A percentile compares a stretch with the other conserved stretches of the same genome.
Conservation (phyloP, 2,329 filamentous ascomycete genomes). For the Daldinia sp. region DNA sequence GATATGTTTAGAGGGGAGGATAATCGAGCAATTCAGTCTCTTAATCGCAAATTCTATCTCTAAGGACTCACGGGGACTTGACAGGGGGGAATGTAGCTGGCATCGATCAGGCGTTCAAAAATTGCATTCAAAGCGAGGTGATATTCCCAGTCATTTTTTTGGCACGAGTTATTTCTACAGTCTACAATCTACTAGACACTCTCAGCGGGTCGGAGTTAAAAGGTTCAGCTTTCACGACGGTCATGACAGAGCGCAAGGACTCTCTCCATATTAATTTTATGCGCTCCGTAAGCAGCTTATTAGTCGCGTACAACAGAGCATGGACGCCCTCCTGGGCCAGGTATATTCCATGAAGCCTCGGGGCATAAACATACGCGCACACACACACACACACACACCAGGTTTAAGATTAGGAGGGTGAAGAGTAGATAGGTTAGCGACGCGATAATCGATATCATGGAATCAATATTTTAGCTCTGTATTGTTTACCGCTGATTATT, state of each 20-base stretch:
- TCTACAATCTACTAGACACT: slow-evolving; percentile 10
- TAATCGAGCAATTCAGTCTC: slow-evolving; percentile 68
- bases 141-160: slow-evolving; percentile 16
- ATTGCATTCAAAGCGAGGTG: slow-evolving; percentile 25
- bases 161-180: slow-evolving; percentile 10
- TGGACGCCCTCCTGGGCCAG: slow-evolving; percentile 11
- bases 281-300: slow-evolving; percentile 26
- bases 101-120: slow-evolving; percentile 41
- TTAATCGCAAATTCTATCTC: slow-evolving; percentile 66
- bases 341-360: slow-evolving; percentile 8
- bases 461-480: slow-evolving; percentile 7
- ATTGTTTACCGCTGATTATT: slow-evolving; percentile 14
- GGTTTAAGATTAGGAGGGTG: slow-evolving; percentile 1
- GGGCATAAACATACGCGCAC: too few species aligned
- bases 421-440: slow-evolving; percentile 13
- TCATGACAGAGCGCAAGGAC: slow-evolving; percentile 13
- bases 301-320: slow-evolving; percentile 1
- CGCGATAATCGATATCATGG: slow-evolving; percentile 29
- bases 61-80: slow-evolving; percentile 30
- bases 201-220: slow-evolving; percentile 29
- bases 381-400: too few species aligned
- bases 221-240: slow-evolving; percentile 20
- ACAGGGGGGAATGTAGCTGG: slow-evolving; percentile 3
- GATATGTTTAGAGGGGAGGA: slow-evolving; percentile 61
- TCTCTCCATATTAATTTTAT: slow-evolving; percentile 4